Percentiles rank a stretch among this genome's conserved stretches.
Conservation (phyloP, 352 stramenopile species). For the Globisporangium alternatum region DNA sequence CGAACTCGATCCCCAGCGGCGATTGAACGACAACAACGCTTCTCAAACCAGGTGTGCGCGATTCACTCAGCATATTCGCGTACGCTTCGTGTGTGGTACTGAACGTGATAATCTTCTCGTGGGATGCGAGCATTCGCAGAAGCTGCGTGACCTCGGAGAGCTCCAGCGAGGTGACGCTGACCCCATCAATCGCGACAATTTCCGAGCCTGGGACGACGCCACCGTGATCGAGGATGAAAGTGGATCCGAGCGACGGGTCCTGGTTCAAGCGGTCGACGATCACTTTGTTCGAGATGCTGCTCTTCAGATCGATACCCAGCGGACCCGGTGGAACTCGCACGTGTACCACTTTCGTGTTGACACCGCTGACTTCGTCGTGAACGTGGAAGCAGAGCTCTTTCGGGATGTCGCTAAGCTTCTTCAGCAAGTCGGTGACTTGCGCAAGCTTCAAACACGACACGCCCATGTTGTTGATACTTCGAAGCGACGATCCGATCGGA, state of each 20-base stretch:
- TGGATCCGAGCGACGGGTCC: conserved; percentile 30
- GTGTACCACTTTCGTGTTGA: conserved; percentile 28
- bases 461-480: conserved; percentile 49
- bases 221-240: conserved; percentile 36
- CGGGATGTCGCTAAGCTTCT: conserved; percentile 34
- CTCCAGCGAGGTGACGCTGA: conserved; percentile 35
- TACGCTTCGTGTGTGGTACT: conserved; percentile 38
- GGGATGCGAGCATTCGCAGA: conserved; percentile 28
- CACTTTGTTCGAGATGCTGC: conserved; percentile 32
- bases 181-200: conserved; percentile 49
- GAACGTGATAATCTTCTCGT: conserved; percentile 64
- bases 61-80: conserved; percentile 27
- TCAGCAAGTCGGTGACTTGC: conserved; percentile 39
- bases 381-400: conserved; percentile 41
- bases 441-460: conserved; percentile 44
- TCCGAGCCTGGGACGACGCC: conserved; percentile 46
- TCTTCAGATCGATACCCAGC: conserved; percentile 55
- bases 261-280: conserved; percentile 45
- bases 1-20: conserved; percentile 33
- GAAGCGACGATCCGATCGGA: conserved; percentile 34
- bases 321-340: conserved; percentile 40
- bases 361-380: conserved; percentile 12
- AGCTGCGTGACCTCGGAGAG: conserved; percentile 35
- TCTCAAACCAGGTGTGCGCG: conserved; percentile 12
- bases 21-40: conserved; percentile 22